Evolutionary conservation across 2,329 filamentous ascomycete species (phyloP), one percentile per base, ranked within the genome.

Genomic region (Podosphaera xanthii): DNA sequence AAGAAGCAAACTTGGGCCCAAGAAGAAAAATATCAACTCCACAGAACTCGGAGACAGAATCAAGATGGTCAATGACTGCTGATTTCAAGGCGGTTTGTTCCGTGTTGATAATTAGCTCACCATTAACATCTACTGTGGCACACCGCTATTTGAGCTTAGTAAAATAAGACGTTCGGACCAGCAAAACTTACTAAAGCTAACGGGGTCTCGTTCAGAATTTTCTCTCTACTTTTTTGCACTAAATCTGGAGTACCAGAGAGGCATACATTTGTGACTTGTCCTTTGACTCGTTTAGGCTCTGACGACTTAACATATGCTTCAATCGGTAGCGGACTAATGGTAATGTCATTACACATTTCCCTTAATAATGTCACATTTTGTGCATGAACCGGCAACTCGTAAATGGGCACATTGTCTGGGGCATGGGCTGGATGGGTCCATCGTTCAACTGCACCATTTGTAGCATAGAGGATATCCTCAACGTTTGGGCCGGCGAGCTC

Each of bases 1-100:
- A 83, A 10, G 87, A 85, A 35, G 85, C 83, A 63, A 90, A 78
- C 71, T 94, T 95, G 3, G 92, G 90, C 60, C 89, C 90, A 57
- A 98, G 80, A 56, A 98, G 76, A 72, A 98, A 98, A 65, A 98
- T 94, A 71, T 98, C 92, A 59, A 94, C 91, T 58, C 92, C 92
- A 62, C 90, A 96, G 68, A 86, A 94, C 64, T 77, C 80, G 9
- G 92, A 87, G 67, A 95, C 84, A 63, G 84, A 83, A 71, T 97
- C 88, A 65, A 98, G 79, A 66, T 91, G 87, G 63, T 88, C 82
- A 58, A 90, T 80, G 35, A 96, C 86, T 55, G 81, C 79, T 63
- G 82, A 78, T 69, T 87, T 82, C 61, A 95, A 77, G 52, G 83
- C 81, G 61, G 81, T 77, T 64, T 77, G 76, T 59, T 73, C 74